Conservation (phyloP, 345 rosid species). For the Acer negundo region DNA sequence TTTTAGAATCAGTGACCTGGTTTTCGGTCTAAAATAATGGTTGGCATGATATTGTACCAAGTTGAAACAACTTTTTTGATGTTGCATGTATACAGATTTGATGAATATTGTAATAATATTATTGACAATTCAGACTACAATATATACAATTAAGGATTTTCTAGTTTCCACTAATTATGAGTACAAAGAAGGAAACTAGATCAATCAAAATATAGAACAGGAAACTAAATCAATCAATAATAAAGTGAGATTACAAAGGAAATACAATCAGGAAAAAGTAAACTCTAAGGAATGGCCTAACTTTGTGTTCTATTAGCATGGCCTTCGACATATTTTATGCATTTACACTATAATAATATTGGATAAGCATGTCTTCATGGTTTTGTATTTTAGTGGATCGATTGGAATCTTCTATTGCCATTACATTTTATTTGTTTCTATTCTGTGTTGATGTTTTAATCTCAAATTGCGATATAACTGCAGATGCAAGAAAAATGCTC, state of each 20-base stretch:
- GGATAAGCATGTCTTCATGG: not conserved
- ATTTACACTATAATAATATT: not conserved
- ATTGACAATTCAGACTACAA: no score
- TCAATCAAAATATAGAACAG: no score
- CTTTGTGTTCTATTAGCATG: no score
- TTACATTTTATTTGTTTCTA: slow-evolving; percentile 9
- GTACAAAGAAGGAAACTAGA: no score
- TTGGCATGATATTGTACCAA: not conserved
- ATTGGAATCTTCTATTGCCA: slow-evolving; percentile 17
- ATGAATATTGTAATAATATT: not conserved
- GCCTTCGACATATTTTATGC: not conserved
- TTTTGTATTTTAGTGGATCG: not conserved
- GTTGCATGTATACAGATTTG: not conserved
- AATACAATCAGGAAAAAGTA: no score
- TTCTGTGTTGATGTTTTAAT: not conserved
- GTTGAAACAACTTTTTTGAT: not conserved
- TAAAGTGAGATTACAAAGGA: no score
- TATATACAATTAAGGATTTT: no score
- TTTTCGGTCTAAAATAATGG: not conserved
- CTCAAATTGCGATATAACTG: slow-evolving; percentile 18
- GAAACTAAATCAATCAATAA: no score
- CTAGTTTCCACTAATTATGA: no score
- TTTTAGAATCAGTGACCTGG: not conserved
- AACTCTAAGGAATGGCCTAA: no score
- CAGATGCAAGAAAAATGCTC: slow-evolving; percentile 45